Evolutionary conservation across 176 grass and related monocot species (phyloP), one percentile per base, ranked within the genome.

Genomic region (Tillandsia leiboldiana): DNA sequence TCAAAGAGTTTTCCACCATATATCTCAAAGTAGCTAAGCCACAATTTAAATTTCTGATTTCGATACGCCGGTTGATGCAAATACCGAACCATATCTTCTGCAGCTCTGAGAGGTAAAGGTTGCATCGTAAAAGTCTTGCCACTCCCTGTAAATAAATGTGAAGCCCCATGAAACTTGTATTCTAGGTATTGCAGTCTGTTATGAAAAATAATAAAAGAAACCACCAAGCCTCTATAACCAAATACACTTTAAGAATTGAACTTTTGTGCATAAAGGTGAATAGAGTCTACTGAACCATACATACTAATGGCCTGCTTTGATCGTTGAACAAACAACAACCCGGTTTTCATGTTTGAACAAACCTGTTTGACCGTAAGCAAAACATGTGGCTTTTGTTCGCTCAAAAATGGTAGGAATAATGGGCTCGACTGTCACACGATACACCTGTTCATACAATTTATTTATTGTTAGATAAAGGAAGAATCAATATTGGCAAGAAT

Each of bases 291-390:
- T 7, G 6, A 42, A 42, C 33, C 33, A 7, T 42, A 42, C 33
- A 42, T 42, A 42, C 33, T 42, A 42, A 42, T 42, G 33, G 33
- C 33, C 22, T 61, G 22, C 56, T 9, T 9, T 29, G 11, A 53
- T 26, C 22, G 11, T 1, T 28, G n/a, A 12, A 33, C 1, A 42
- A 6, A n/a, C 10, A 27, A 20, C 10, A 18, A 53, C 18, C 18
- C 6, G 20, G 10, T 42, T 18, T 17, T 17, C 70, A 58, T 72
- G 49, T 63, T 63, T 42, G 48, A 20, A 26, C 73, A 62, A 78
- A 91, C 92, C 93, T 97, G 93, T 97, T 92, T 97, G 93, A 3
- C 93, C 93, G 83, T 97, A 97, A 28, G 93, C 93, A 87, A 97
- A 92, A 47, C 93, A 97, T 68, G 93, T 92, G 65, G 93, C 93